Percentiles rank a stretch among this genome's conserved stretches.
Conservation (phyloP, 139 green algal genomes). For the Yamagishiella unicocca region DNA sequence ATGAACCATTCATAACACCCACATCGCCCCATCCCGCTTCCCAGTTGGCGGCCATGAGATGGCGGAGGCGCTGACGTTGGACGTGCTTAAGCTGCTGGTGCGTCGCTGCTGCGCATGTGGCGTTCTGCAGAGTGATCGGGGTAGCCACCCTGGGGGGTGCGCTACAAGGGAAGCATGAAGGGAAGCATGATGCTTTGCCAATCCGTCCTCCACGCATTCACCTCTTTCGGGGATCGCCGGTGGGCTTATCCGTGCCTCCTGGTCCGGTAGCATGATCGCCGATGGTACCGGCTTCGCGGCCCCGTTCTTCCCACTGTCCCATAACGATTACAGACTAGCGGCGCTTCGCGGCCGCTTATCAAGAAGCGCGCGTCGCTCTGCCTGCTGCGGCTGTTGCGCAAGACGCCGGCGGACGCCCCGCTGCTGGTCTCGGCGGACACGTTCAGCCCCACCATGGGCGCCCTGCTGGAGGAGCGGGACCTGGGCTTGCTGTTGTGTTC, state of each 20-base stretch:
- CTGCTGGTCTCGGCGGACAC: slow-evolving; percentile 71
- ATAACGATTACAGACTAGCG: slow-evolving; percentile 71
- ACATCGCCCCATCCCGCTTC: background rate
- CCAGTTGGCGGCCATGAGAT: slow-evolving; percentile 97
- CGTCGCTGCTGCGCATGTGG: too few relatives aligned
- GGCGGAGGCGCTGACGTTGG: slow-evolving; percentile 89
- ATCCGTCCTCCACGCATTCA: too few relatives aligned
- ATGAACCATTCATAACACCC: background rate
- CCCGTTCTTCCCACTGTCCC: background rate
- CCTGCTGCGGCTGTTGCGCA: slow-evolving; percentile 94
- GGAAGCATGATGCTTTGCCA: too few relatives aligned
- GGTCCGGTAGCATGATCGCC: too few relatives aligned
- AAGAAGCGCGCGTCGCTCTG: slow-evolving; percentile 98
- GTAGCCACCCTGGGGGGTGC: too few relatives aligned
- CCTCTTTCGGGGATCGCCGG: too few relatives aligned
- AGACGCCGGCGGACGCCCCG: slow-evolving; percentile 80
- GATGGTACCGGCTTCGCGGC: background rate
- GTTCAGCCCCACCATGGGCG: slow-evolving; percentile 65
- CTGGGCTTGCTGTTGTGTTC: slow-evolving; percentile 88
- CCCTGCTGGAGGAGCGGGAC: slow-evolving; percentile 94
- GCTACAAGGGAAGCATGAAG: too few relatives aligned
- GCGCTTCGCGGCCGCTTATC: slow-evolving; percentile 85
- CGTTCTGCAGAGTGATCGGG: too few relatives aligned
- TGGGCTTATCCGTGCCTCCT: too few relatives aligned
- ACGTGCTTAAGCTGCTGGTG: slow-evolving; percentile 95